phyloP scores from a whole-genome alignment of 2,329 filamentous ascomycete genomes.

The Xylaria sp. region DNA sequence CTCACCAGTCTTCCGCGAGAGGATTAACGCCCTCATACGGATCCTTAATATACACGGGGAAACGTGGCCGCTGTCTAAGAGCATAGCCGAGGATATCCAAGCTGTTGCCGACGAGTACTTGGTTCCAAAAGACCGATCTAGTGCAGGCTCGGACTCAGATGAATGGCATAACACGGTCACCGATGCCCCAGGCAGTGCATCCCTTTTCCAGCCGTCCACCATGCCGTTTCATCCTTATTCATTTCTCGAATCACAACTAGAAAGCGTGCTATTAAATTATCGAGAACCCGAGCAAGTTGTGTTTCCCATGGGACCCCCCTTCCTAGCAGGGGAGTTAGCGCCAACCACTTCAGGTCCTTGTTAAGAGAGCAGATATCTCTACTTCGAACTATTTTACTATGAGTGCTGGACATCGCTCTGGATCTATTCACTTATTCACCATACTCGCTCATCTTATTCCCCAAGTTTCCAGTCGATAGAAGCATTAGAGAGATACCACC shows the following conservation, averaged over 20 bases:
- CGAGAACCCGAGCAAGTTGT: conserved; percentile 1
- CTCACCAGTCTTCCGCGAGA: conserved; percentile 49
- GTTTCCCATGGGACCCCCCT: conserved; percentile 2
- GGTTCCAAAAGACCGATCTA: neutral
- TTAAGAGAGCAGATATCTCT: neutral
- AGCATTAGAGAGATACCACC: conserved; percentile 3
- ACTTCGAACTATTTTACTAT: neutral
- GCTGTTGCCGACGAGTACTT: conserved; percentile 47
- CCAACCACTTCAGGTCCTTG: conserved; percentile 12
- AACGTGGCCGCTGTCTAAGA: conserved; percentile 51
- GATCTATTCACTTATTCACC: neutral
- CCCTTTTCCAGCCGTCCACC: conserved; percentile 15
- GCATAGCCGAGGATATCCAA: conserved; percentile 51
- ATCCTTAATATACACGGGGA: conserved; percentile 50
- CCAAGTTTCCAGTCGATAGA: neutral
- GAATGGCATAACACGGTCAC: conserved; percentile 14
- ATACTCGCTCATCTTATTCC: neutral
- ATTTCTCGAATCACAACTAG: conserved; percentile 19
- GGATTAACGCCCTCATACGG: conserved; percentile 48
- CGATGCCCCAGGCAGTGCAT: conserved; percentile 18
- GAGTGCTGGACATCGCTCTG: neutral
- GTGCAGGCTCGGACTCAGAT: conserved; percentile 4
- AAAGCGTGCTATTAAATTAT: conserved; percentile 9
- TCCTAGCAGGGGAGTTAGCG: neutral
- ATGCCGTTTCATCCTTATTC: conserved; percentile 18